These are phyloP conservation scores for Aspergillus indologenus DNA, from an alignment of 495 filamentous ascomycete species.

Conservation along the genomic window DNA sequence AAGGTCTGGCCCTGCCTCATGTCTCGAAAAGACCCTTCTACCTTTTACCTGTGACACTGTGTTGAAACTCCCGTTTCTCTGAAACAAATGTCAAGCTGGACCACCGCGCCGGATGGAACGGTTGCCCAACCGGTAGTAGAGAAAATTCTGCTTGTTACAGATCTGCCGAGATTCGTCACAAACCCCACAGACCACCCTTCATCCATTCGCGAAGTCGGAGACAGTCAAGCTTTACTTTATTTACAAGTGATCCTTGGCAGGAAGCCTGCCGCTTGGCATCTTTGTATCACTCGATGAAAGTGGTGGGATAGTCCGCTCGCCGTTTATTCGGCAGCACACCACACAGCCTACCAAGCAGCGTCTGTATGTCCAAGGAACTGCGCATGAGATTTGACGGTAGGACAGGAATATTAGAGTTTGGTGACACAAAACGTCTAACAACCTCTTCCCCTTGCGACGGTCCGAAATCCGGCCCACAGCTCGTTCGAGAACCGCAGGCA, in stretches of 20 bases:
- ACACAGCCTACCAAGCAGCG: no score
- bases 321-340: no score
- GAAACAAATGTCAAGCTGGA: background rate
- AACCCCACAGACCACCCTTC: background rate
- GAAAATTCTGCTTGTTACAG: background rate
- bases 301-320: no score
- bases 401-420: no score
- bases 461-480: no score
- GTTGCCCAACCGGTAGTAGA: background rate
- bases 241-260: background rate
- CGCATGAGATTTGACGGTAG: no score
- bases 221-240: background rate
- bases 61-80: background rate
- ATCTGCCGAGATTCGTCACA: background rate
- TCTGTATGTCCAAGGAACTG: no score
- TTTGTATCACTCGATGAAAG: no score
- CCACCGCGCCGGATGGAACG: background rate
- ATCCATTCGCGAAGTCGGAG: background rate
- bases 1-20: background rate
- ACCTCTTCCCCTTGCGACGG: no score
- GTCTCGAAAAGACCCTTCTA: background rate
- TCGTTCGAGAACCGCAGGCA: no score
- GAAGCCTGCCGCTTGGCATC: background rate
- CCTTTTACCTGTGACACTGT: background rate
- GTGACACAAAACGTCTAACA: no score